Percentiles rank a stretch among this genome's conserved stretches.
Conservation (phyloP, 2,329 filamentous ascomycete genomes). For the Paracamarosporium sp. region DNA sequence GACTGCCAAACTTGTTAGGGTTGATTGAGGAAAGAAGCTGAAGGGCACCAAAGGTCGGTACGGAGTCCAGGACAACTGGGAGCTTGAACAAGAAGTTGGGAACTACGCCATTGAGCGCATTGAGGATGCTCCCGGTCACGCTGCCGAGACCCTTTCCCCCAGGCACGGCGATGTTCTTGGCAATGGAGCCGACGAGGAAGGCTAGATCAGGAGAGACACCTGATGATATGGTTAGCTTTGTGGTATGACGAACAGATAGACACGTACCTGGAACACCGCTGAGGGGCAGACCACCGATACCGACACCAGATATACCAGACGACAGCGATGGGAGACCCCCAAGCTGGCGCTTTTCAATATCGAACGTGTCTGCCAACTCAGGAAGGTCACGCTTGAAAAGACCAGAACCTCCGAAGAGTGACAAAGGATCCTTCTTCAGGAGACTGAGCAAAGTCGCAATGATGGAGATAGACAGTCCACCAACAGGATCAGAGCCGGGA, state of each 20-base stretch:
- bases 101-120: conserved; percentile 18
- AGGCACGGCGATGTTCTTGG: conserved; percentile 24
- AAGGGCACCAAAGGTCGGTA: conserved; percentile 22
- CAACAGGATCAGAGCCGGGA: conserved; percentile 18
- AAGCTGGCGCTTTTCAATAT: conserved; percentile 13
- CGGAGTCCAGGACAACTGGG: conserved; percentile 22
- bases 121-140: conserved; percentile 18
- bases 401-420: conserved; percentile 18
- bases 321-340: conserved; percentile 13
- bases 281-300: conserved; percentile 12
- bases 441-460: conserved; percentile 23
- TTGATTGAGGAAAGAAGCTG: conserved; percentile 23
- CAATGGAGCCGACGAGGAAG: conserved; percentile 19
- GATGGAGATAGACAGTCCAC: conserved; percentile 20
- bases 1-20: conserved; percentile 18
- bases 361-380: conserved; percentile 7
- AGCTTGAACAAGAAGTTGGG: conserved; percentile 27
- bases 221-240: background rate
- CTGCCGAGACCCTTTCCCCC: conserved; percentile 19
- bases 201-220: conserved; percentile 20
- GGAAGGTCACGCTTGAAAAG: conserved; percentile 24
- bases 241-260: background rate
- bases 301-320: conserved; percentile 13
- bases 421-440: conserved; percentile 24
- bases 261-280: conserved; percentile 19